Conservation (phyloP, 2,329 filamentous ascomycete species). For the Aureobasidium musti region DNA sequence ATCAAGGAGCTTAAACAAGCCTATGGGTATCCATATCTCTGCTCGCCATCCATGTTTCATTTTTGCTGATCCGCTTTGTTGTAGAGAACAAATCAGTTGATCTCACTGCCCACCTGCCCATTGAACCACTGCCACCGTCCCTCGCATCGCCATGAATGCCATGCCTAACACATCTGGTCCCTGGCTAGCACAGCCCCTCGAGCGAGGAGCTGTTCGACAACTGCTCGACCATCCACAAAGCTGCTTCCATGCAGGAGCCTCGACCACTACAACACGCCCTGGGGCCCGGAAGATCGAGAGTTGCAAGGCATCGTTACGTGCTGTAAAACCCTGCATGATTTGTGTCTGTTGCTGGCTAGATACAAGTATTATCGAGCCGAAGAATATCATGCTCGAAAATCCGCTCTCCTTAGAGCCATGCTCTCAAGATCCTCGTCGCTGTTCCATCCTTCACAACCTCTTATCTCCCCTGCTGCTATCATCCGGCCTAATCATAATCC, state of each 20-base stretch:
- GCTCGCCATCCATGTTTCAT: too few species aligned
- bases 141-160: neutral
- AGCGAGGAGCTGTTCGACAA: neutral
- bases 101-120: neutral
- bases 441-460: neutral
- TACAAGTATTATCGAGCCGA: neutral
- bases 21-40: slow-evolving; percentile 41
- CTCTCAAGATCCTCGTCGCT: neutral
- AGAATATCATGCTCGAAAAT: neutral
- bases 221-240: neutral
- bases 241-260: neutral
- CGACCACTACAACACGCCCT: neutral
- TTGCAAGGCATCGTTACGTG: neutral
- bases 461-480: neutral
- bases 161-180: neutral
- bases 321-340: neutral
- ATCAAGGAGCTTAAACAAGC: slow-evolving; percentile 59
- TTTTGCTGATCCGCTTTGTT: neutral
- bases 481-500: slow-evolving; percentile 3
- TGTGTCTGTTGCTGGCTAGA: neutral
- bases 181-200: neutral
- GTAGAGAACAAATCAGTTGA: slow-evolving; percentile 11
- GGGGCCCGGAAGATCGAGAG: too few species aligned
- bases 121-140: neutral
- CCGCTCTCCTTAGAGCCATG: neutral